phyloP scores from a whole-genome alignment of 2,329 filamentous ascomycete species.

The Cladosporium cucumerinum region DNA sequence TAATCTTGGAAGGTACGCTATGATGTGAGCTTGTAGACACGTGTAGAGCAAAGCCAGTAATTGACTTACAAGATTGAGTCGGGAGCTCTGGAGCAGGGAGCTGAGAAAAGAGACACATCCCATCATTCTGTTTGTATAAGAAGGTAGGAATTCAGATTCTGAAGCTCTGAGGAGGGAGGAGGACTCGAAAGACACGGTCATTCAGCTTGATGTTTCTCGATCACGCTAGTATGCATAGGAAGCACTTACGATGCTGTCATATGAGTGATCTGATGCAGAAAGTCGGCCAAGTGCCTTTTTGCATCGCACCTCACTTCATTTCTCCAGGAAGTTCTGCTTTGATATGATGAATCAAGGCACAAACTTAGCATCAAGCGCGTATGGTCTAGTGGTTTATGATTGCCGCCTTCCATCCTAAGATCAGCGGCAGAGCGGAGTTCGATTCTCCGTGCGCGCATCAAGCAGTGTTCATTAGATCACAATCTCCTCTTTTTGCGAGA shows the following conservation, averaged over 20 bases:
- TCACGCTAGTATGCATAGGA: neutral
- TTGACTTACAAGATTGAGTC: too few relatives aligned
- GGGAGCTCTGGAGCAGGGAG: neutral
- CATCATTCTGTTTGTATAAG: too few relatives aligned
- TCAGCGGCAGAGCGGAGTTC: constrained; percentile 4
- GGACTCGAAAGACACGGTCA: neutral
- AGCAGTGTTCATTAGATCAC: fast-evolving
- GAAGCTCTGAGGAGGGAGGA: neutral
- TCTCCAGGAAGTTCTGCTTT: too few relatives aligned
- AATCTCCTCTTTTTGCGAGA: neutral
- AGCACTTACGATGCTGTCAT: too few relatives aligned
- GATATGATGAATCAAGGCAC: fast-evolving
- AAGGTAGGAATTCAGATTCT: neutral
- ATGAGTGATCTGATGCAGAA: neutral
- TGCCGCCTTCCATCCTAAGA: neutral
- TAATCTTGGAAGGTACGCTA: neutral
- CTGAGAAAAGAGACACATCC: neutral
- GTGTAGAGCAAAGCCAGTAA: neutral
- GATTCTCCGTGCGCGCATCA: neutral
- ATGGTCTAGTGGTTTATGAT: constrained; percentile 7
- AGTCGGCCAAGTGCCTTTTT: neutral
- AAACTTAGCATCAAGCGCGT: neutral
- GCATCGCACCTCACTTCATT: neutral
- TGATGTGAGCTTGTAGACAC: neutral
- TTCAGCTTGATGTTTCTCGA: neutral